Base-by-base conservation (phyloP, 345 rosid genomes). In the Brassica incana region DNA sequence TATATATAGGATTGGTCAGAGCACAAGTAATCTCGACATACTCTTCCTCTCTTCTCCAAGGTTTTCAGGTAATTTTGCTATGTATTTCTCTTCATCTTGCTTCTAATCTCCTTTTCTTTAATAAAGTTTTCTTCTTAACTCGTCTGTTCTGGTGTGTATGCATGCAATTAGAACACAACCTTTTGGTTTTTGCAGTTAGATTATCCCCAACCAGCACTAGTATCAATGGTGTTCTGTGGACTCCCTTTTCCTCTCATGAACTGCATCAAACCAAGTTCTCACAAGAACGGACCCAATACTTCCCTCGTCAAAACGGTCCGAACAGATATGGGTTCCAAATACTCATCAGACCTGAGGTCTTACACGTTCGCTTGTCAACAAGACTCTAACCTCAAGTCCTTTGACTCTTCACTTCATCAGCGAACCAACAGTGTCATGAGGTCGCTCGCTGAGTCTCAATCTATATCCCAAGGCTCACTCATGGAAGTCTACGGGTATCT, bases 281-380 rank as follows among this genome's bases (percentile, higher is more conserved):
- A 52, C 64, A 56, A 1, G 12, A 56, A 36, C 6, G 36, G 36
- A 33, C 36, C 36, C 9, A 36, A 36, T 7, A 16, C 5, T 23
- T 70, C 65, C 38, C 65, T 71, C 11, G 32, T 33, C 36, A 33
- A 33, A 33, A 33, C 59, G 40, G 9, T 36, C 50, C 59, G 9
- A 38, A 72, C 73, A 40, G 40, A 29, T 20, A 66, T 78, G 61
- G 67, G 14, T 16, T 78, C 81, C 77, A 66, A 10, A 30, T 72
- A 65, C 69, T 59, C 73, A 56, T 81, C 86, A 30, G 92, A 85
- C 65, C 84, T 90, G 81, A 90, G 79, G 25, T 87, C 88, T 1
- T 94, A 90, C 35, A 91, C 83, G 78, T 82, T 73, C 67, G 96
- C 97, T 8, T 92, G 97, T 83, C 64, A 62, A 52, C 61, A 59